These are phyloP conservation scores for Tetrapisispora phaffii DNA, from an alignment of 805 yeast species.

Conservation along the genomic window DNA sequence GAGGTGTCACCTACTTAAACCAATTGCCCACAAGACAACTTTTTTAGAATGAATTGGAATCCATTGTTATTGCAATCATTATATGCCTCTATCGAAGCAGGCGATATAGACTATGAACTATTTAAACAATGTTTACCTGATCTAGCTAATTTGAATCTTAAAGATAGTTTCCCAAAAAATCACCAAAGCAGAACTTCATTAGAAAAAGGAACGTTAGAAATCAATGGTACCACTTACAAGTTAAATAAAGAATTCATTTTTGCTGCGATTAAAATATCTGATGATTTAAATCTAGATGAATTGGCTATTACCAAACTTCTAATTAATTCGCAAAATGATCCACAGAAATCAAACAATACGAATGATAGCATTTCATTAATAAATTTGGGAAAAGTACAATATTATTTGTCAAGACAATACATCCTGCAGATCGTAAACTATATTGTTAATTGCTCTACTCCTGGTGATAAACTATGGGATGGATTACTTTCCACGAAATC, in stretches of 20 bases:
- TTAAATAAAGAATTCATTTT: conserved; percentile 59
- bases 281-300: conserved; percentile 69
- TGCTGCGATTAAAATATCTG: conserved; percentile 47
- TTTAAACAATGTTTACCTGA: conserved; percentile 35
- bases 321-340: conserved; percentile 30
- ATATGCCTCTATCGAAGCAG: conserved; percentile 37
- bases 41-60: conserved; percentile 19
- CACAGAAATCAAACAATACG: conserved; percentile 6
- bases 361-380: conserved; percentile 27
- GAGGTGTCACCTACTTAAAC: not conserved
- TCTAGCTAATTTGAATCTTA: conserved; percentile 34
- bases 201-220: conserved; percentile 36
- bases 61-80: conserved; percentile 32
- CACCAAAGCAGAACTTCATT: conserved; percentile 38
- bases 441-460: conserved; percentile 22
- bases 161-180: conserved; percentile 34
- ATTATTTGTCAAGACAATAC: conserved; percentile 58
- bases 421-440: conserved; percentile 57
- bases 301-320: conserved; percentile 55
- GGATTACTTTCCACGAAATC: conserved; percentile 4
- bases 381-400: conserved; percentile 60
- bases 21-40: not conserved
- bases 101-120: conserved; percentile 16
- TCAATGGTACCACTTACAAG: conserved; percentile 39
- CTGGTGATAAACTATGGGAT: conserved; percentile 10